Percentiles rank a stretch among this genome's conserved stretches.
phyloP scores from a whole-genome alignment of 148 eudicot genomes.

The Vaccinium vitisidaea region DNA sequence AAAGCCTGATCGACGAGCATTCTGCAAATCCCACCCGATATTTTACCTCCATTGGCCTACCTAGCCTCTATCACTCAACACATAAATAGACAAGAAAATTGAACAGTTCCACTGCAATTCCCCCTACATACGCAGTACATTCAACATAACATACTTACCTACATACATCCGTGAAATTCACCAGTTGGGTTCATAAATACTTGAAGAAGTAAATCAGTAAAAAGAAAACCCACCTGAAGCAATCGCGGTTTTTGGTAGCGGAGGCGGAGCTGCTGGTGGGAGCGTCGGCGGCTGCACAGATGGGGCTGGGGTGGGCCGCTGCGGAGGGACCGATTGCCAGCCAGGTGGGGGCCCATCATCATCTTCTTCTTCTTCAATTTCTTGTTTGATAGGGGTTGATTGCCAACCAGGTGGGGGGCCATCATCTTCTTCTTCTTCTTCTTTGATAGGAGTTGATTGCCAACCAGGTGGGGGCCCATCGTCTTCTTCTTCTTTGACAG shows the following conservation, averaged over 20 bases:
- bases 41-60: not conserved
- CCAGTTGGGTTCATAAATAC: not conserved
- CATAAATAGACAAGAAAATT: not conserved
- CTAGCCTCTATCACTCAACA: not conserved
- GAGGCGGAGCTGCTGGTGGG: not conserved
- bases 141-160: not conserved
- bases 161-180: not conserved
- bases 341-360: constrained; percentile 33
- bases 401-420: constrained; percentile 54
- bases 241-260: constrained; percentile 11
- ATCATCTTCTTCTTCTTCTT: constrained; percentile 23
- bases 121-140: not conserved
- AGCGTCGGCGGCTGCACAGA: constrained; percentile 10
- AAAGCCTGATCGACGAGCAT: no score
- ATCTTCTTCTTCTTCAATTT: constrained; percentile 19
- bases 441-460: constrained; percentile 16
- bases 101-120: not conserved
- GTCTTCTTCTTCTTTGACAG: not conserved
- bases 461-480: constrained; percentile 36
- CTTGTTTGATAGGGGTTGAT: constrained; percentile 13
- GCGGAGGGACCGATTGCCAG: constrained; percentile 23
- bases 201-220: not conserved
- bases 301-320: constrained; percentile 6
- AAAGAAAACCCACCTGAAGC: constrained; percentile 22
- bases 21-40: not conserved